Evolutionary conservation across 768 basidiomycete genomes (phyloP).

Genomic region (Kwoniella sp.): DNA sequence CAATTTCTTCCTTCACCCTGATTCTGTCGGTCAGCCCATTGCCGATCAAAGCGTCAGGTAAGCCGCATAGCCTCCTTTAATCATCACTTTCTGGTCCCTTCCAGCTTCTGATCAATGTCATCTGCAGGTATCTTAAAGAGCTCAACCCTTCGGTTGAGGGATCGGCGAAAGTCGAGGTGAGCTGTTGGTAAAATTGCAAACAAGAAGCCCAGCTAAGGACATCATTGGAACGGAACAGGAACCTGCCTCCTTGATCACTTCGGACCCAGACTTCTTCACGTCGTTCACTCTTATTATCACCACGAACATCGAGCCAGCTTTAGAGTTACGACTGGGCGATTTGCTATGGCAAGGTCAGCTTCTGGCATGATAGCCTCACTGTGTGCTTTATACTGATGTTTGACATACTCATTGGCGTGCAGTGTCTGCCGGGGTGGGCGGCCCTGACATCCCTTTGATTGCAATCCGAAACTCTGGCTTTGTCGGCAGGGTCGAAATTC

Average conservation of each 20-base stretch:
- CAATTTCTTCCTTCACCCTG: constrained; percentile 88
- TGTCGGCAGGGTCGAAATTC: constrained; percentile 81
- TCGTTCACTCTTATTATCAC: constrained; percentile 79
- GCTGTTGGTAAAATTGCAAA: constrained; percentile 14
- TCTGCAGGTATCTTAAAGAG: constrained; percentile 65
- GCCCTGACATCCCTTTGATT: constrained; percentile 64
- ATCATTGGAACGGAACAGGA: constrained; percentile 43
- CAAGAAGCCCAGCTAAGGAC: neutral
- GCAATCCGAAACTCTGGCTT: constrained; percentile 85
- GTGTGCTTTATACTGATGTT: neutral
- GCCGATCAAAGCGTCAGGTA: constrained; percentile 74
- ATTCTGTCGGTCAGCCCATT: constrained; percentile 76
- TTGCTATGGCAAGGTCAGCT: constrained; percentile 65
- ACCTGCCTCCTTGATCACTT: constrained; percentile 64
- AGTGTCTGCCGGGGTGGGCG: constrained; percentile 59
- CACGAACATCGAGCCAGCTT: constrained; percentile 69
- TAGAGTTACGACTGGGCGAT: constrained; percentile 65
- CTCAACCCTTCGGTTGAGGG: constrained; percentile 86
- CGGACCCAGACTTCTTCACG: constrained; percentile 62
- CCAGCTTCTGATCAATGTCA: constrained; percentile 3
- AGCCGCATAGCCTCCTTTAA: constrained; percentile 15
- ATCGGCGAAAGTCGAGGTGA: constrained; percentile 62
- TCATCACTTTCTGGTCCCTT: too few species aligned
- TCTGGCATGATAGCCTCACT: too few species aligned
- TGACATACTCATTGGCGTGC: neutral